Percentiles rank a stretch among this genome's conserved stretches.
Evolutionary conservation across 2,329 filamentous ascomycete genomes (phyloP).

Genomic region (Aspergillus glaucus): DNA sequence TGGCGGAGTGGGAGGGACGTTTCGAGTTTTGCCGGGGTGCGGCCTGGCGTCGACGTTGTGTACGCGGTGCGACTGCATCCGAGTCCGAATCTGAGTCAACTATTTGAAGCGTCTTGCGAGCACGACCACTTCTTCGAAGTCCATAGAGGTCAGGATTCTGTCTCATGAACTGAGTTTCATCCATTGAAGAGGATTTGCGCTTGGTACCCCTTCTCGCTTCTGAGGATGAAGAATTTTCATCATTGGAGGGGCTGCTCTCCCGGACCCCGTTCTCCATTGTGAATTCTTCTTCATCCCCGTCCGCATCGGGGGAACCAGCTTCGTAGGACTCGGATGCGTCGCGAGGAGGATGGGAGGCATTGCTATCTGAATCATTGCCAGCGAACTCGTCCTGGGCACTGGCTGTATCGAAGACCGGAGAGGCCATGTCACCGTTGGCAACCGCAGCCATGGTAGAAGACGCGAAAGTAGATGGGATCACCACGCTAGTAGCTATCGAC

Average conservation of each 20-base stretch:
- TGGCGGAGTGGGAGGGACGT: conserved; percentile 40
- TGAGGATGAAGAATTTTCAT: conserved; percentile 62
- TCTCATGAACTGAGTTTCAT: conserved; percentile 77
- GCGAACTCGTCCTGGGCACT: conserved; percentile 35
- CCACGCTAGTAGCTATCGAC: conserved; percentile 39
- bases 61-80: conserved; percentile 53
- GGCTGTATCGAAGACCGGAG: conserved; percentile 18
- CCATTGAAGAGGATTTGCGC: conserved; percentile 60
- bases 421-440: conserved; percentile 28
- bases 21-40: conserved; percentile 48
- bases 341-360: conserved; percentile 42
- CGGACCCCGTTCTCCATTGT: conserved; percentile 56
- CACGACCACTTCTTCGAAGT: conserved; percentile 75
- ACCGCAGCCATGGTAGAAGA: conserved; percentile 26
- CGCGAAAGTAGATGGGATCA: conserved; percentile 38
- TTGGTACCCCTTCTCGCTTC: conserved; percentile 65
- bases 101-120: conserved; percentile 56
- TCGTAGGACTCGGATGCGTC: conserved; percentile 36
- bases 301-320: conserved; percentile 29
- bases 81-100: conserved; percentile 62
- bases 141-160: conserved; percentile 95
- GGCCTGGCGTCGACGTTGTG: conserved; percentile 46
- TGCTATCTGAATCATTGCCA: conserved; percentile 58
- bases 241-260: conserved; percentile 51
- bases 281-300: conserved; percentile 60